A percentile compares a stretch with the other conserved stretches of the same genome.
phyloP scores from a whole-genome alignment of 176 grass and related monocot genomes.

The Phragmites australis region DNA sequence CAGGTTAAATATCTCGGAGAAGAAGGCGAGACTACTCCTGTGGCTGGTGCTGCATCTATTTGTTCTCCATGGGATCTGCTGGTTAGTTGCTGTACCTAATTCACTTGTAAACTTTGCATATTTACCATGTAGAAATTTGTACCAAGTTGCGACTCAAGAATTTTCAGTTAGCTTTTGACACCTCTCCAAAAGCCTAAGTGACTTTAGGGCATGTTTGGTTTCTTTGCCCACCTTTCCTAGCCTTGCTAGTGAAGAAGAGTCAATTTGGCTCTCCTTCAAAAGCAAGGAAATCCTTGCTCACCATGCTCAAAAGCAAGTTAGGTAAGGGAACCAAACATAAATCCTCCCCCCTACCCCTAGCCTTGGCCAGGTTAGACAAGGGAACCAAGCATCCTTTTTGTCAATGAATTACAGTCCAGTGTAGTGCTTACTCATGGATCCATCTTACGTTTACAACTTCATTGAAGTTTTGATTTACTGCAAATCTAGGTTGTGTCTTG shows the following conservation, averaged over 20 bases:
- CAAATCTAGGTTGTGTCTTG: not conserved
- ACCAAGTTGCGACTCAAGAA: conserved; percentile 31
- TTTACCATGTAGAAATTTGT: conserved; percentile 1
- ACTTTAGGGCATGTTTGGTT: not conserved
- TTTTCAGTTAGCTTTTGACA: conserved; percentile 16
- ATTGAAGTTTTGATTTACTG: conserved; percentile 10
- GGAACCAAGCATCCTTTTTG: not conserved
- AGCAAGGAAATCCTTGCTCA: not conserved
- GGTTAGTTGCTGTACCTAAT: conserved; percentile 57
- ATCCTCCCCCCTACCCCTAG: not conserved
- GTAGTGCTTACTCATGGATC: conserved; percentile 2
- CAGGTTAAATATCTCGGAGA: conserved; percentile 99
- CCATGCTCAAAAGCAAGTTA: not conserved
- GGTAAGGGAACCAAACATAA: not conserved
- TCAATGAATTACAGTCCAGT: conserved; percentile 8
- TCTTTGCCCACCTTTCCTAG: not conserved
- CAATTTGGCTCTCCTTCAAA: not conserved
- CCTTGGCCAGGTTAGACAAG: not conserved
- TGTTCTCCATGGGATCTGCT: conserved; percentile 98
- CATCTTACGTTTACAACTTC: not conserved
- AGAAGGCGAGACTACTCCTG: conserved; percentile 86
- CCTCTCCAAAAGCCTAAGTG: not conserved
- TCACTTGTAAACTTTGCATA: conserved; percentile 27
- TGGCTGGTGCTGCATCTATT: conserved; percentile 85
- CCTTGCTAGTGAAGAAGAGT: not conserved